phyloP scores from a whole-genome alignment of 2,329 filamentous ascomycete genomes.

The Colletotrichum limetticola region DNA sequence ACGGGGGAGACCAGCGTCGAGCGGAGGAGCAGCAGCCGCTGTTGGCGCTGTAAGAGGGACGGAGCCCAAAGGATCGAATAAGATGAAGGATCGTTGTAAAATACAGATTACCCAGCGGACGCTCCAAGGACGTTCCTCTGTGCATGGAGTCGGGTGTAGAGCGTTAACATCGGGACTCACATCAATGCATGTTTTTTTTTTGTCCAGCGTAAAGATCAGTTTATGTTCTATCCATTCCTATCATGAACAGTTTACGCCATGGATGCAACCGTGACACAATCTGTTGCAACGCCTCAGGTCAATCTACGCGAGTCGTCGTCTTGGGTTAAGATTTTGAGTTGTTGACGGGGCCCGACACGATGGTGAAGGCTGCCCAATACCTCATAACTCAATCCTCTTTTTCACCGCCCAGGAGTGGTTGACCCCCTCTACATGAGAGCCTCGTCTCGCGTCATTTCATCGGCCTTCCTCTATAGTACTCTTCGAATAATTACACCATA shows the following conservation, averaged over 20 bases:
- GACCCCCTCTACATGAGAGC: no score
- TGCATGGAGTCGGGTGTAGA: slow-evolving; percentile 30
- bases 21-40: slow-evolving; percentile 28
- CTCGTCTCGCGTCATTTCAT: no score
- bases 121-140: slow-evolving; percentile 14
- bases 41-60: slow-evolving; percentile 2
- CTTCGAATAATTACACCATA: no score
- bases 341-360: no score
- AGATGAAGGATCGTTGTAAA: slow-evolving; percentile 8
- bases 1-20: slow-evolving; percentile 16
- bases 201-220: not conserved
- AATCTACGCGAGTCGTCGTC: not conserved
- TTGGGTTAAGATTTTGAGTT: not conserved
- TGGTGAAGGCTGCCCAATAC: no score
- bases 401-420: no score
- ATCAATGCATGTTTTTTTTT: slow-evolving; percentile 9
- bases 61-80: not conserved
- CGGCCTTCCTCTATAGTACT: no score
- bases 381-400: no score
- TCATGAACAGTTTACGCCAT: not conserved
- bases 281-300: no score
- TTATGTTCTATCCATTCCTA: not conserved
- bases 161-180: slow-evolving; percentile 14
- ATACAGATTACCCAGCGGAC: slow-evolving; percentile 27
- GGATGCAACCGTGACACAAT: not conserved